These are phyloP conservation scores for Fusarium mexicanum DNA, from an alignment of 2,329 filamentous ascomycete species.

Conservation along the genomic window DNA sequence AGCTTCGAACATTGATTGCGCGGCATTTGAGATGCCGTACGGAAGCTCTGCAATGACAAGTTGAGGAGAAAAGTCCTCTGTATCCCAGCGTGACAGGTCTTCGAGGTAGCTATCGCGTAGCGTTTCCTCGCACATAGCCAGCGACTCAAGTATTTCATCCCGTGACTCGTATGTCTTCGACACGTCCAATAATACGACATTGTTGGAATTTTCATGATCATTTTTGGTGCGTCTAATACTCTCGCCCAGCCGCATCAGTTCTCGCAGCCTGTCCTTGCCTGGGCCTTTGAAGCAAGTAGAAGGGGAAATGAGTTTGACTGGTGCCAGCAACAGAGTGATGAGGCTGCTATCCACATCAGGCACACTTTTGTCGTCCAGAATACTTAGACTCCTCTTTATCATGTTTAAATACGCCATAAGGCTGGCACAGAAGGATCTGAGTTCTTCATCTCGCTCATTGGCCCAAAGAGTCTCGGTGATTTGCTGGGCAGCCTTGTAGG, in stretches of 20 bases:
- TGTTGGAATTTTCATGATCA: too few relatives aligned
- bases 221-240: too few relatives aligned
- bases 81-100: rapidly evolving
- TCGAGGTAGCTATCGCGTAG: neutral
- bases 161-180: rapidly evolving
- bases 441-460: rapidly evolving
- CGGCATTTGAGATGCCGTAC: rapidly evolving
- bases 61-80: rapidly evolving
- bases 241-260: too few relatives aligned
- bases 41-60: rapidly evolving
- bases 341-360: rapidly evolving
- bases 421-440: rapidly evolving
- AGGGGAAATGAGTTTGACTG: neutral
- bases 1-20: rapidly evolving
- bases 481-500: neutral
- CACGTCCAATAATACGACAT: too few relatives aligned
- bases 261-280: too few relatives aligned
- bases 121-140: rapidly evolving
- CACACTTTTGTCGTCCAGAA: rapidly evolving
- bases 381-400: rapidly evolving
- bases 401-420: neutral
- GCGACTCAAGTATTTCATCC: rapidly evolving
- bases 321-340: rapidly evolving
- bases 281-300: too few relatives aligned
- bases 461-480: neutral